phyloP scores from a whole-genome alignment of 306 rosid genomes.

The Hippophae tibetana region DNA sequence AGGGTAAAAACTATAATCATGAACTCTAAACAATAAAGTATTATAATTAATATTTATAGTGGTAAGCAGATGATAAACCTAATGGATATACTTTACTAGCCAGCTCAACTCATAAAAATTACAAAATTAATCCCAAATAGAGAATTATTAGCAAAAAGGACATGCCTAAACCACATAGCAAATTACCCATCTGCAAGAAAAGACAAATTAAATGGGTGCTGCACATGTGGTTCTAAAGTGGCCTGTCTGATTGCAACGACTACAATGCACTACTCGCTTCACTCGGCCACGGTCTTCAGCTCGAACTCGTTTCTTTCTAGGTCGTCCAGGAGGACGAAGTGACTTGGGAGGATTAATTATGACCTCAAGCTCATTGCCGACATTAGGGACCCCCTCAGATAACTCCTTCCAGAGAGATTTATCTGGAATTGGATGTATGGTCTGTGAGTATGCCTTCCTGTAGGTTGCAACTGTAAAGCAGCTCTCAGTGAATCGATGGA shows the following conservation, averaged over 20 bases:
- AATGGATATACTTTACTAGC: slow-evolving; percentile 29
- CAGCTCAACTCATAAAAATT: slow-evolving; percentile 28
- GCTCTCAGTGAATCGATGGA: slow-evolving; percentile 78
- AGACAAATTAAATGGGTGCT: slow-evolving; percentile 48
- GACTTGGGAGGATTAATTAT: slow-evolving; percentile 69
- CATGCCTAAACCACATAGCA: slow-evolving; percentile 4
- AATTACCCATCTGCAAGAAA: neutral
- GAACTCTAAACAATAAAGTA: slow-evolving; percentile 13
- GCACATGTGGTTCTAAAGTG: slow-evolving; percentile 93
- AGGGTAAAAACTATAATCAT: neutral
- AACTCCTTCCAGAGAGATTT: slow-evolving; percentile 72
- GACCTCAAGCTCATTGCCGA: slow-evolving; percentile 28
- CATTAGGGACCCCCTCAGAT: slow-evolving; percentile 44
- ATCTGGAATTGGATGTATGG: slow-evolving; percentile 85
- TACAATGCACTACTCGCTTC: slow-evolving; percentile 83
- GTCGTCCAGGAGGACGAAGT: slow-evolving; percentile 73
- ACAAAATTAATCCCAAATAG: slow-evolving; percentile 26
- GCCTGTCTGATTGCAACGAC: slow-evolving; percentile 87
- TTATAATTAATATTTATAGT: slow-evolving; percentile 18
- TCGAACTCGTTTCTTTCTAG: slow-evolving; percentile 74
- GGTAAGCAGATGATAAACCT: slow-evolving; percentile 20
- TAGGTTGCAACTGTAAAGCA: slow-evolving; percentile 81
- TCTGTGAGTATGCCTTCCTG: slow-evolving; percentile 75
- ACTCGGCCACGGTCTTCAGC: slow-evolving; percentile 84
- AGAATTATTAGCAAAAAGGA: slow-evolving; percentile 18